These are phyloP conservation scores for Colletotrichum acutatum DNA, from an alignment of 2,329 filamentous ascomycete species.

Conservation along the genomic window DNA sequence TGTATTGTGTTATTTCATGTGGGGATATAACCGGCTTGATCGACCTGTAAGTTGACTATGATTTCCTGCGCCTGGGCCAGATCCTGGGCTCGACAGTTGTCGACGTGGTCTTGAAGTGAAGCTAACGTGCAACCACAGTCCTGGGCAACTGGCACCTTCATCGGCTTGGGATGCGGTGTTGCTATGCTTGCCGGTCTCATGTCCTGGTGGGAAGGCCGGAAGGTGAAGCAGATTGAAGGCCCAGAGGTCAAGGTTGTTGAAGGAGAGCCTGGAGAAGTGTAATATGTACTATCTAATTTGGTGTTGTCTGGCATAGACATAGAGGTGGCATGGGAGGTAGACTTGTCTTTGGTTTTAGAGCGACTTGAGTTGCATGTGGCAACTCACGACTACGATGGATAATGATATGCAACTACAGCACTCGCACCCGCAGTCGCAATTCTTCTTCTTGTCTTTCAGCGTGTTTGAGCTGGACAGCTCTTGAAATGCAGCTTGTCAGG, in stretches of 20 bases:
- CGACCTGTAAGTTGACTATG: conserved; percentile 37
- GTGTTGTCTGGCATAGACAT: background rate
- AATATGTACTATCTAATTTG: background rate
- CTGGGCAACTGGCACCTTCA: conserved; percentile 41
- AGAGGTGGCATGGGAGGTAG: background rate
- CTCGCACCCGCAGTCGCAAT: background rate
- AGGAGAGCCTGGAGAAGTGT: conserved; percentile 5
- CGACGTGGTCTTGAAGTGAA: too few species aligned
- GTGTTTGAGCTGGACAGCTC: rapidly evolving
- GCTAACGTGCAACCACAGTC: background rate
- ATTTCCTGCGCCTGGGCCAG: background rate
- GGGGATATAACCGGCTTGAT: conserved; percentile 40
- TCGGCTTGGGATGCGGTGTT: conserved; percentile 40
- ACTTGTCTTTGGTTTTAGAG: background rate
- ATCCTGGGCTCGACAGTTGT: too few species aligned
- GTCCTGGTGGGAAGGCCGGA: conserved; percentile 42
- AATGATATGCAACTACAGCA: background rate
- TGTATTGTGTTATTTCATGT: conserved; percentile 41
- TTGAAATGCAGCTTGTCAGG: background rate
- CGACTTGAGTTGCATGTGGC: background rate
- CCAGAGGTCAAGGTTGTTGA: conserved; percentile 38
- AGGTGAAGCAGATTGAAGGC: conserved; percentile 41
- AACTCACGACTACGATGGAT: background rate
- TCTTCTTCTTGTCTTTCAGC: background rate
- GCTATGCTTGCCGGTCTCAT: conserved; percentile 40